Evolutionary conservation across 495 filamentous ascomycete species (phyloP).

Genomic region (Hamigera avellanea): DNA sequence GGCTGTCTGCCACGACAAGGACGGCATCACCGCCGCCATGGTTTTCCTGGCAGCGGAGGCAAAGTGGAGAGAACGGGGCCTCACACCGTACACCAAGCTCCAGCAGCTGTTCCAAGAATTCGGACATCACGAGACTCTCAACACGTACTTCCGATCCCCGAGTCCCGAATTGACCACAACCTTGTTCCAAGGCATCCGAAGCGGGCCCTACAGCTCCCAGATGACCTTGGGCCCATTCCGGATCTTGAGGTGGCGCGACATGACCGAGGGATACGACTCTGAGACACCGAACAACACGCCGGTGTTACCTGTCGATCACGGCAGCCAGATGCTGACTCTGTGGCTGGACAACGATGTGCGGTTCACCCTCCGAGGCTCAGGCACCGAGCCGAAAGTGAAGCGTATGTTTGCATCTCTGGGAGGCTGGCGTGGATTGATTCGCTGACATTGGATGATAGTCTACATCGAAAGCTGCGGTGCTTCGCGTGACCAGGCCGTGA

Average conservation of each 20-base stretch:
- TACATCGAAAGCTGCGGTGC: slow-evolving; percentile 44
- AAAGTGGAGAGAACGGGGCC: slow-evolving; percentile 39
- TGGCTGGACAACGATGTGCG: slow-evolving; percentile 47
- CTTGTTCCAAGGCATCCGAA: slow-evolving; percentile 46
- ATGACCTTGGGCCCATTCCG: slow-evolving; percentile 35
- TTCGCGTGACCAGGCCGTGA: slow-evolving; percentile 33
- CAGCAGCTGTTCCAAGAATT: slow-evolving; percentile 48
- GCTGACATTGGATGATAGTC: slow-evolving; percentile 20
- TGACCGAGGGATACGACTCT: slow-evolving; percentile 56
- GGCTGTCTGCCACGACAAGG: slow-evolving; percentile 54
- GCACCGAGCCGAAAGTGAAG: slow-evolving; percentile 62
- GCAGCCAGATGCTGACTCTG: slow-evolving; percentile 61
- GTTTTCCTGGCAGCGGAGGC: slow-evolving; percentile 48
- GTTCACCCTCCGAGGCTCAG: slow-evolving; percentile 57
- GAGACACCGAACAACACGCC: slow-evolving; percentile 40
- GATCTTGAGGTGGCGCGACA: slow-evolving; percentile 53
- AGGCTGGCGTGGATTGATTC: not conserved
- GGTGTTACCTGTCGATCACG: slow-evolving; percentile 44
- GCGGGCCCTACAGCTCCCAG: slow-evolving; percentile 30
- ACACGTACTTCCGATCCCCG: slow-evolving; percentile 57
- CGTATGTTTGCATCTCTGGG: slow-evolving; percentile 20
- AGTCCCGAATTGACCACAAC: slow-evolving; percentile 35
- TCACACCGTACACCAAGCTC: slow-evolving; percentile 48
- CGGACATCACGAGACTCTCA: slow-evolving; percentile 55
- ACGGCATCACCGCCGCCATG: slow-evolving; percentile 55